Percentiles rank a stretch among this genome's conserved stretches.
These are phyloP conservation scores for Meripilus lineatus DNA, from an alignment of 1,284 basidiomycete species.

Conservation along the genomic window DNA sequence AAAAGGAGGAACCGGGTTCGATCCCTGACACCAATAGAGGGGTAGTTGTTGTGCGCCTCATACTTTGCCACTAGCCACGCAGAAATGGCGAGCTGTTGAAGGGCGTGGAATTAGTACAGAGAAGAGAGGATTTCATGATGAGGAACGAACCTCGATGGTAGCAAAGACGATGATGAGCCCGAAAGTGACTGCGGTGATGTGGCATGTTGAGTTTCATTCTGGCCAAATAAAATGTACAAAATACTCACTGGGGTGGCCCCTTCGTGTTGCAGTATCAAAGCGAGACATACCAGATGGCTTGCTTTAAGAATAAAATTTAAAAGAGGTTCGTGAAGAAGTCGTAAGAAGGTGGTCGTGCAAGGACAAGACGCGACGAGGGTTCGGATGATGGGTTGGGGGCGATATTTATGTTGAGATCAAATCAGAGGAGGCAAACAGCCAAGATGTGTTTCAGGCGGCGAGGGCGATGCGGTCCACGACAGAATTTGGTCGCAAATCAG, in stretches of 20 bases:
- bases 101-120: background rate
- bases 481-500: too few species aligned
- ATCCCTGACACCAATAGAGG: conserved; percentile 45
- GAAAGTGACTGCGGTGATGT: conserved; percentile 39
- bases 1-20: conserved; percentile 66
- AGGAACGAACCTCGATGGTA: conserved; percentile 46
- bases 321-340: conserved; percentile 6
- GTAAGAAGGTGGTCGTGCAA: too few species aligned
- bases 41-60: conserved; percentile 50
- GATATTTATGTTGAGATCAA: too few species aligned
- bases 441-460: too few species aligned
- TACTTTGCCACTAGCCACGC: conserved; percentile 63
- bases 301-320: too few species aligned
- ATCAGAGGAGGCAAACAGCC: too few species aligned
- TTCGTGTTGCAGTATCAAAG: conserved; percentile 37
- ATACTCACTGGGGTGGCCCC: conserved; percentile 49
- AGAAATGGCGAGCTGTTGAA: conserved; percentile 54
- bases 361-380: too few species aligned
- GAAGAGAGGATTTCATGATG: background rate
- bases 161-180: conserved; percentile 50
- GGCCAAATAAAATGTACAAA: too few species aligned
- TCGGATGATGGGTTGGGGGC: too few species aligned
- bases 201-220: background rate
- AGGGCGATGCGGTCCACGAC: too few species aligned
- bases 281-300: too few species aligned